Evolutionary conservation across 768 basidiomycete genomes (phyloP).

Genomic region (Lactifluus rugatus): DNA sequence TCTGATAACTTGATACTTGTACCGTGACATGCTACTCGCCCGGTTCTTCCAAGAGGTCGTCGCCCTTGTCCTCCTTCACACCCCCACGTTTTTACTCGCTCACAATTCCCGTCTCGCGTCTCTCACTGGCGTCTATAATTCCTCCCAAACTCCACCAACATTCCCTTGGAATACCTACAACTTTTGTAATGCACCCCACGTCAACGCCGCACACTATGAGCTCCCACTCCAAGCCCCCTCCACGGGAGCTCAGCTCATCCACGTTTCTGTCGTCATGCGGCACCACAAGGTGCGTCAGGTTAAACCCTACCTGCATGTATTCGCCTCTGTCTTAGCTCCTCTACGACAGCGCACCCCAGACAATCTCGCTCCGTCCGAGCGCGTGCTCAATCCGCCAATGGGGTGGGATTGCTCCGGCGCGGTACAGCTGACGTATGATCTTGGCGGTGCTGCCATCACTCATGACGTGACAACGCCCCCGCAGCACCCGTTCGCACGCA

Average conservation of each 20-base stretch:
- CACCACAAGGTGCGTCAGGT: conserved; percentile 36
- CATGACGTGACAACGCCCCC: conserved; percentile 32
- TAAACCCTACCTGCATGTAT: background rate
- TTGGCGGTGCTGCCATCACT: conserved; percentile 29
- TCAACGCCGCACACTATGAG: conserved; percentile 32
- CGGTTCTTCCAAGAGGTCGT: background rate
- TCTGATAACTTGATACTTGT: background rate
- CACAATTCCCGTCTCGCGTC: background rate
- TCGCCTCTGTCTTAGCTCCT: background rate
- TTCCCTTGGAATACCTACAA: conserved; percentile 45
- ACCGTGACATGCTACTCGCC: background rate
- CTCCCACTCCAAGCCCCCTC: conserved; percentile 22
- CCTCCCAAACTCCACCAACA: conserved; percentile 32
- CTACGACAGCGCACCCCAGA: conserved; percentile 36
- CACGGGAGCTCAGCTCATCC: conserved; percentile 29
- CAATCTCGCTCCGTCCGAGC: conserved; percentile 38
- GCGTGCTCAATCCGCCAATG: conserved; percentile 28
- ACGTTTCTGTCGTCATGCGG: conserved; percentile 35
- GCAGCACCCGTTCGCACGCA: conserved; percentile 35
- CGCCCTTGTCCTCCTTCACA: background rate
- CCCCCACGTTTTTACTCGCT: background rate
- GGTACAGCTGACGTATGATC: conserved; percentile 32
- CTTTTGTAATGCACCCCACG: conserved; percentile 43
- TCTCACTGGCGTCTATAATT: conserved; percentile 35
- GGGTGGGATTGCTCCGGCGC: conserved; percentile 36